Base-by-base conservation (phyloP, 495 filamentous ascomycete genomes). In the Neurospora intermedia region DNA sequence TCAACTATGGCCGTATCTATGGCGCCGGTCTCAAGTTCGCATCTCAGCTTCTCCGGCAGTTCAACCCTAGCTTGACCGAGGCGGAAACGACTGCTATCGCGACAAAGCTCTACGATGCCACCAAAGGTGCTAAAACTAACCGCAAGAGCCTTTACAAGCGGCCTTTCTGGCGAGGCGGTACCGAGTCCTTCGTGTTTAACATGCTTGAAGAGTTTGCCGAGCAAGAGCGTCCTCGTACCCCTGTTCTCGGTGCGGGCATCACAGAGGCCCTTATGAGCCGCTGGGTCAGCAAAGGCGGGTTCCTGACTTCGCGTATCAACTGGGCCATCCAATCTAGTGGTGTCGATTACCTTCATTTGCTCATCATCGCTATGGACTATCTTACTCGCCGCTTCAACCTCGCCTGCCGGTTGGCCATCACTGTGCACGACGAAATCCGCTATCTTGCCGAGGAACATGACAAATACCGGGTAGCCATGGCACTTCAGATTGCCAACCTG, bases 1-100 rank as follows among this genome's bases (percentile, higher is more conserved):
- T 99, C 84, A 99, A 98, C 80, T 99, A 98, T 77, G 96, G 96
- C 13, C 93, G 96, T 35, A 99, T 99, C 69, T 99, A 99, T 77
- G 96, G 96, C 43, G 96, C 96, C 43, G 96, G 96, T 10, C 84
- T 97, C 69, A 97, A 93, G 75, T 99, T 98, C 80, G 96, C 96
- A 4, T 90, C 91, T 18, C 94, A 92, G 11, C 84, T 99, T 4
- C 87, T 99, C 31, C 88, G 93, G 23, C 94, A 98, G 77, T 99
- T 98, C 82, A 98, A 98, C 77, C 93, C 96, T 13, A 84, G 79
- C 59, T 84, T 98, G 39, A 89, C 90, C 0, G 96, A 98, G 70
- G 82, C 84, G 48, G 85, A 97, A 78, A 94, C 95, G 0, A 83
- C 89, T 11, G 84, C 90, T 39, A 92, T 91, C 48, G 94, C 96